Conservation (phyloP, 2,329 filamentous ascomycete genomes). For the Verticillium albo-atrum region DNA sequence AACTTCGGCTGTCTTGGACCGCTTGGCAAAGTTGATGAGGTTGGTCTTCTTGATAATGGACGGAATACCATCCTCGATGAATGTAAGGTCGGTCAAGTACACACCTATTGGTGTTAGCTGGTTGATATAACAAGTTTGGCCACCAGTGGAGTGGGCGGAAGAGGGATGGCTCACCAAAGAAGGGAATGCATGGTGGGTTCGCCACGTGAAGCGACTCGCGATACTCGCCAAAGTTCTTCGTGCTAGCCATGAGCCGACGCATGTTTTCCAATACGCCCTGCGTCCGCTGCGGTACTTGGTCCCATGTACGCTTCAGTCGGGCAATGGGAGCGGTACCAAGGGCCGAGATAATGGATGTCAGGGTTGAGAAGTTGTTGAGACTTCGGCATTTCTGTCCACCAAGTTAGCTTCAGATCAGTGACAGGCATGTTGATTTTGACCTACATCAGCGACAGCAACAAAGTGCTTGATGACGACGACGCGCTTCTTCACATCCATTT, state of each 20-base stretch:
- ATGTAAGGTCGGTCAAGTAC: conserved; percentile 94
- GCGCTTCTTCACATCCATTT: conserved; percentile 90
- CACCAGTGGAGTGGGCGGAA: not conserved
- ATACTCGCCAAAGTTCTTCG: conserved; percentile 97
- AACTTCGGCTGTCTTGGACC: conserved; percentile 95
- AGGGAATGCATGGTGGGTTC: conserved; percentile 95
- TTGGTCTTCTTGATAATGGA: conserved; percentile 95
- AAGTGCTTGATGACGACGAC: conserved; percentile 99
- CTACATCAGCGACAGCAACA: conserved; percentile 89
- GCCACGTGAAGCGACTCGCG: conserved; percentile 87
- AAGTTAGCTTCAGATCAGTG: conserved; percentile 1
- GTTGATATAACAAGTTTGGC: not conserved
- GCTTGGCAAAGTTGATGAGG: conserved; percentile 97
- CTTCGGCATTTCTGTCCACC: conserved; percentile 74
- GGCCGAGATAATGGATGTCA: conserved; percentile 96
- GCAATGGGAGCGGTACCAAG: conserved; percentile 92
- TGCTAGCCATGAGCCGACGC: conserved; percentile 92
- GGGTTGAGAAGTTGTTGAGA: conserved; percentile 94
- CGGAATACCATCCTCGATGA: conserved; percentile 97
- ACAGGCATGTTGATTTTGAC: conserved; percentile 24
- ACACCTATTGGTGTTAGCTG: conserved; percentile 56
- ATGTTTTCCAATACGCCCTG: conserved; percentile 79
- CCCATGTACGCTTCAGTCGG: conserved; percentile 89
- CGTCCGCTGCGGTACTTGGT: conserved; percentile 83
- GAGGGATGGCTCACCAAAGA: conserved; percentile 68